These are phyloP conservation scores for Elaphomyces granulatus DNA, from an alignment of 495 filamentous ascomycete genomes.

Conservation along the genomic window DNA sequence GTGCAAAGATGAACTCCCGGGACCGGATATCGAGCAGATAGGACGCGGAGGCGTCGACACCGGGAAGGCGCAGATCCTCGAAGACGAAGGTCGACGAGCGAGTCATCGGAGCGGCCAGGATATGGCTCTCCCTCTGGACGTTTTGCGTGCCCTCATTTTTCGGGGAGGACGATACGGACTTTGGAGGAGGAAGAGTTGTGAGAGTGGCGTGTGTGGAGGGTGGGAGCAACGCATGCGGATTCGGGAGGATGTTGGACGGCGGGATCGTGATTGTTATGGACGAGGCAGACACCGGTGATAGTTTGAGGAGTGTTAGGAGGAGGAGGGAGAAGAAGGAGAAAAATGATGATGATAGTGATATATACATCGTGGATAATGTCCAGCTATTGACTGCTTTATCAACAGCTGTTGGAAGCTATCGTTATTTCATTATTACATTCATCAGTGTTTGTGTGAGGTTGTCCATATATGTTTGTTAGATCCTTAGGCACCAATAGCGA, in stretches of 20 bases:
- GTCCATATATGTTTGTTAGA: too few species aligned
- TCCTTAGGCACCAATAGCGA: too few species aligned
- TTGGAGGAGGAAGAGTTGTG: conserved; percentile 46
- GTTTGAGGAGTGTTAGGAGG: too few species aligned
- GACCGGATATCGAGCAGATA: conserved; percentile 75
- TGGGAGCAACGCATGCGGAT: conserved; percentile 24
- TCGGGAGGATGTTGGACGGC: conserved; percentile 26
- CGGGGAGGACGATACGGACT: conserved; percentile 11
- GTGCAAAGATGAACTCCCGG: conserved; percentile 55
- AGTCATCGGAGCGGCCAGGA: conserved; percentile 47
- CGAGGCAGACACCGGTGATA: too few species aligned
- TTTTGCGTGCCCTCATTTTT: neutral
- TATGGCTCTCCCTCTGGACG: conserved; percentile 20
- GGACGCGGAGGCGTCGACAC: conserved; percentile 23
- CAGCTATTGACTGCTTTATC: too few species aligned
- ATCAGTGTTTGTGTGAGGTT: too few species aligned
- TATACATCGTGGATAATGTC: too few species aligned
- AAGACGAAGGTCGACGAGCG: conserved; percentile 58
- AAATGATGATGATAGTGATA: too few species aligned
- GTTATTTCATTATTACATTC: too few species aligned
- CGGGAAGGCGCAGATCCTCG: conserved; percentile 28
- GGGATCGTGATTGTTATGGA: conserved; percentile 35
- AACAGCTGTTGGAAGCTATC: too few species aligned
- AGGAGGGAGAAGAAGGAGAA: too few species aligned
- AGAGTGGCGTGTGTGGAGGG: conserved; percentile 47